Conservation (phyloP, 352 stramenopile species). For the Phytopythium chamaehyphon region DNA sequence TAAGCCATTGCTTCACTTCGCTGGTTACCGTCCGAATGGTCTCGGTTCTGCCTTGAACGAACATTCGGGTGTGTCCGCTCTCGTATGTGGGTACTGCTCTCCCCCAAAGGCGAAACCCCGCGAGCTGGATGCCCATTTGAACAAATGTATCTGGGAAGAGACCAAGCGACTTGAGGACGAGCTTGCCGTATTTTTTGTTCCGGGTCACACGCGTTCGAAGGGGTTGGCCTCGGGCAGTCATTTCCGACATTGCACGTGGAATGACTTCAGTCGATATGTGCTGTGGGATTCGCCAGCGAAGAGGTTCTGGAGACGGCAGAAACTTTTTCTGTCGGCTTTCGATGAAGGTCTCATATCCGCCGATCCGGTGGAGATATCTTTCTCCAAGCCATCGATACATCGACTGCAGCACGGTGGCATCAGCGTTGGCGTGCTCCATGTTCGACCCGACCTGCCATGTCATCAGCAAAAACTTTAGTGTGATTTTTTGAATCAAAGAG, state of each 20-base stretch:
- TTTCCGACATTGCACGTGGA: constrained; percentile 44
- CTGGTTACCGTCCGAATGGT: constrained; percentile 75
- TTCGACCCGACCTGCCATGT: constrained; percentile 73
- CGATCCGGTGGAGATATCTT: constrained; percentile 58
- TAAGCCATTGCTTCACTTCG: constrained; percentile 78
- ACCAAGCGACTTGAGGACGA: constrained; percentile 63
- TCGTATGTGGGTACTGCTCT: constrained; percentile 93
- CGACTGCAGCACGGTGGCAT: constrained; percentile 84
- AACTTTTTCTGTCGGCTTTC: constrained; percentile 54
- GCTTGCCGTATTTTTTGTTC: constrained; percentile 82
- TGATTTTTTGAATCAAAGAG: not conserved
- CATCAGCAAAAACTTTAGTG: not conserved
- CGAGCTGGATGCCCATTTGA: constrained; percentile 93
- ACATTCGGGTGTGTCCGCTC: constrained; percentile 91
- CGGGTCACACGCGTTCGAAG: constrained; percentile 81
- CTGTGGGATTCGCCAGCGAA: constrained; percentile 48
- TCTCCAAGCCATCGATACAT: constrained; percentile 62
- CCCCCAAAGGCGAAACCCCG: constrained; percentile 86
- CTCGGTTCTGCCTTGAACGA: constrained; percentile 91
- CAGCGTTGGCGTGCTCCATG: constrained; percentile 94
- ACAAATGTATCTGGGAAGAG: constrained; percentile 93
- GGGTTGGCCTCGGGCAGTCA: constrained; percentile 57
- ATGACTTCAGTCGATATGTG: constrained; percentile 30
- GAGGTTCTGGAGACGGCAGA: constrained; percentile 46
- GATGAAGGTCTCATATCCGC: constrained; percentile 61